phyloP scores from a whole-genome alignment of 2,329 filamentous ascomycete genomes.

The Fusarium pseudograminearum region DNA sequence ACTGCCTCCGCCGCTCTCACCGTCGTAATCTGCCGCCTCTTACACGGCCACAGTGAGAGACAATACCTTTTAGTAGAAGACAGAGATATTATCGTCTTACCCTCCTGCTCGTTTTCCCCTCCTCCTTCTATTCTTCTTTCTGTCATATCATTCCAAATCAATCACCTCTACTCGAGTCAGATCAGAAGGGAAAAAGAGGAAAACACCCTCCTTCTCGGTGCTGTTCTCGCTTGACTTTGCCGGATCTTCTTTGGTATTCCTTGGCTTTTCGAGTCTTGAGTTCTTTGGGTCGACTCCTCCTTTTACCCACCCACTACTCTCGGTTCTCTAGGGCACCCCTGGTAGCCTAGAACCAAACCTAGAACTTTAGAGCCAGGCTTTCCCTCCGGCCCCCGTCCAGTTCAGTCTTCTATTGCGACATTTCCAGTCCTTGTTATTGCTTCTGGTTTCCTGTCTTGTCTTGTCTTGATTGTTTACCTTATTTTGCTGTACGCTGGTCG shows the following conservation, averaged over 20 bases:
- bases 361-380: slow-evolving; percentile 21
- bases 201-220: not conserved
- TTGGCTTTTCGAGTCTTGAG: slow-evolving; percentile 14
- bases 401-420: slow-evolving; percentile 34
- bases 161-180: not conserved
- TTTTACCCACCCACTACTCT: slow-evolving; percentile 38
- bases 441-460: slow-evolving; percentile 28
- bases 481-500: slow-evolving; percentile 38
- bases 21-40: slow-evolving; percentile 49
- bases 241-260: slow-evolving; percentile 11
- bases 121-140: not conserved
- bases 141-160: slow-evolving; percentile 18
- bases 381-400: slow-evolving; percentile 2
- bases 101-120: slow-evolving; percentile 11
- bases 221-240: slow-evolving; percentile 18
- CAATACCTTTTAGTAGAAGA: not conserved
- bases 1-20: slow-evolving; percentile 45
- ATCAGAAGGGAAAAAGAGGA: not conserved
- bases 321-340: slow-evolving; percentile 40
- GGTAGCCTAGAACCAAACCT: slow-evolving; percentile 24
- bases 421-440: slow-evolving; percentile 30
- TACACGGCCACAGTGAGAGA: slow-evolving; percentile 34
- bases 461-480: slow-evolving; percentile 32
- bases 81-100: slow-evolving; percentile 27
- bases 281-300: slow-evolving; percentile 32